phyloP scores from a whole-genome alignment of 805 yeast genomes.

The Myxozyma vanderwaltii region DNA sequence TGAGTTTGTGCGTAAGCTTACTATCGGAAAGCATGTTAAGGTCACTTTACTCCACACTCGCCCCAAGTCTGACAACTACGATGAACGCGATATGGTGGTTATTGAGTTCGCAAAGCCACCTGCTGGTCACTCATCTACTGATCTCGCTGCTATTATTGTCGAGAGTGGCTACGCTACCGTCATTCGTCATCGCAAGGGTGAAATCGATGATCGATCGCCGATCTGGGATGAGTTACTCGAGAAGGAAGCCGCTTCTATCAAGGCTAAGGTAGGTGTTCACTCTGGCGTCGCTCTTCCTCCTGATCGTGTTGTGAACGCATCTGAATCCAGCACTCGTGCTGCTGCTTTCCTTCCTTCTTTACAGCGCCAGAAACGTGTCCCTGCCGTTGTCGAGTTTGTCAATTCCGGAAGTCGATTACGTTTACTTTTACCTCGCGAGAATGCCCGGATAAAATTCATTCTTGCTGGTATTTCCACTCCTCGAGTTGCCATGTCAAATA shows the following conservation, averaged over 20 bases:
- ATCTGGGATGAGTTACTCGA: conserved; percentile 79
- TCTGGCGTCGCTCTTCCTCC: conserved; percentile 58
- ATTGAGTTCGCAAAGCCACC: conserved; percentile 39
- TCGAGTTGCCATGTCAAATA: conserved; percentile 35
- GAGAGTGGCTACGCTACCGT: conserved; percentile 75
- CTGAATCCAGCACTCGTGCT: conserved; percentile 71
- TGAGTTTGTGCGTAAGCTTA: conserved; percentile 68
- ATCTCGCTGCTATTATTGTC: conserved; percentile 64
- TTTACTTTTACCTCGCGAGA: conserved; percentile 69
- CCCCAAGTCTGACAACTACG: conserved; percentile 60
- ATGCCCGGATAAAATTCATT: conserved; percentile 65
- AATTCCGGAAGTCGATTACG: conserved; percentile 68
- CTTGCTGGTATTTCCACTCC: conserved; percentile 69
- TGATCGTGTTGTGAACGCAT: conserved; percentile 73
- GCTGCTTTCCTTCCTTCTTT: conserved; percentile 72
- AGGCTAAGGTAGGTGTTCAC: conserved; percentile 62
- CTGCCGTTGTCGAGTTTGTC: conserved; percentile 74
- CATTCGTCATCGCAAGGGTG: conserved; percentile 73
- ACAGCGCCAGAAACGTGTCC: conserved; percentile 61
- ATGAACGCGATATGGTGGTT: conserved; percentile 67
- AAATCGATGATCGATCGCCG: conserved; percentile 63
- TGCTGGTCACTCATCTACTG: conserved; percentile 48
- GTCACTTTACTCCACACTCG: conserved; percentile 66
- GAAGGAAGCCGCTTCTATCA: conserved; percentile 62
- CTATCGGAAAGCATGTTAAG: conserved; percentile 70